phyloP scores from a whole-genome alignment of 306 rosid species.

The Nissolia schottii region DNA sequence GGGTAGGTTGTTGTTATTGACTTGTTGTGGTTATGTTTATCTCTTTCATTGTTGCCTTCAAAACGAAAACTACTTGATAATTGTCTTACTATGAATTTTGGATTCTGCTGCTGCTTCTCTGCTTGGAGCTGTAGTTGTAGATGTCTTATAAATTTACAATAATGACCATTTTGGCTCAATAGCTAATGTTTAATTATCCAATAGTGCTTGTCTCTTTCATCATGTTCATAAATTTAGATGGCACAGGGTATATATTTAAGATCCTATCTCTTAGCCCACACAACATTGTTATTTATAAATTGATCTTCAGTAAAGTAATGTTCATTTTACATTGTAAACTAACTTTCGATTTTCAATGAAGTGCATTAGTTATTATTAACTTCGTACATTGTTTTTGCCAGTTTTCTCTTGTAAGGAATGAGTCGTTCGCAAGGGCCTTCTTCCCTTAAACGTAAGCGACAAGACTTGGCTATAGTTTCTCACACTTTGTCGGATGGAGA shows the following conservation, averaged over 20 bases:
- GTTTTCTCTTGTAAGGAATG: slow-evolving; percentile 36
- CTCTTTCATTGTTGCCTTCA: background rate
- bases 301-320: background rate
- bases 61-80: background rate
- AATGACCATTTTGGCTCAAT: background rate
- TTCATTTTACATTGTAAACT: background rate
- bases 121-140: background rate
- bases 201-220: background rate
- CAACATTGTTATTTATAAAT: background rate
- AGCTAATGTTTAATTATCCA: background rate
- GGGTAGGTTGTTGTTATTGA: too few species aligned
- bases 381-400: background rate
- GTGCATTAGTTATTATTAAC: background rate
- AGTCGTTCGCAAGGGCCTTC: slow-evolving; percentile 41
- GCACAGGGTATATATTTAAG: background rate
- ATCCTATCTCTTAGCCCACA: background rate
- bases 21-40: background rate
- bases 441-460: slow-evolving; percentile 50
- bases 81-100: background rate
- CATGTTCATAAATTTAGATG: background rate
- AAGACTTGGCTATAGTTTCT: slow-evolving; percentile 25
- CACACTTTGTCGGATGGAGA: slow-evolving; percentile 47
- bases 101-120: background rate
- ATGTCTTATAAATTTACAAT: background rate
- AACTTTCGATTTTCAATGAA: background rate